These are phyloP conservation scores for Avena sativa DNA, from an alignment of 176 grass and related monocot species.

Conservation along the genomic window DNA sequence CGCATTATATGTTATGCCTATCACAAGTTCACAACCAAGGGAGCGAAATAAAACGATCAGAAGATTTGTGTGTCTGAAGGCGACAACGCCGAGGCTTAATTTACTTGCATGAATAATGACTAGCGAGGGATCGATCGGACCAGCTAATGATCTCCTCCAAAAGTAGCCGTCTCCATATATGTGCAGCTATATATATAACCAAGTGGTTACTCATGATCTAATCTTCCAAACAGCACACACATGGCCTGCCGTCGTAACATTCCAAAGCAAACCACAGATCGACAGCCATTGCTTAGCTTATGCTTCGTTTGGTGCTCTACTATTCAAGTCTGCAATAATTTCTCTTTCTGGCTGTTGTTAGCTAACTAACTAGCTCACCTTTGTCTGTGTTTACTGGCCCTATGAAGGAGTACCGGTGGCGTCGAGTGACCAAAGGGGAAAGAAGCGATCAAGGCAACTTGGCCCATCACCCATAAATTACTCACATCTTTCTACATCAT, in stretches of 20 bases:
- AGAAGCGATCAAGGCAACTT: background rate
- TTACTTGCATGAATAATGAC: slow-evolving; percentile 48
- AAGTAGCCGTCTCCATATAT: background rate
- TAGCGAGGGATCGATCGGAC: slow-evolving; percentile 21
- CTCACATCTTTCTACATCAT: slow-evolving; percentile 26
- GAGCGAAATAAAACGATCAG: background rate
- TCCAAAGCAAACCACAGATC: slow-evolving; percentile 22
- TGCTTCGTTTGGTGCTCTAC: background rate
- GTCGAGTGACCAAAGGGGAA: slow-evolving; percentile 37
- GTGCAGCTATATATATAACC: background rate
- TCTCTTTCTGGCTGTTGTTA: slow-evolving; percentile 28
- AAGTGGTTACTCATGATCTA: slow-evolving; percentile 28
- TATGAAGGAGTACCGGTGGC: slow-evolving; percentile 45
- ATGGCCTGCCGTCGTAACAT: background rate
- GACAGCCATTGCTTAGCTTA: slow-evolving; percentile 24
- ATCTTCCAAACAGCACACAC: slow-evolving; percentile 19
- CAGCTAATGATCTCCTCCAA: slow-evolving; percentile 25
- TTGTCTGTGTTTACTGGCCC: slow-evolving; percentile 6
- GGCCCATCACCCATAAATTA: slow-evolving; percentile 7
- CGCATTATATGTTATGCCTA: no score
- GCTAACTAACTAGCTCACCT: background rate
- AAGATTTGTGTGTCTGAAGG: background rate
- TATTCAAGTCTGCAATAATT: slow-evolving; percentile 22
- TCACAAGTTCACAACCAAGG: background rate
- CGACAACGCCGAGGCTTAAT: background rate